These are phyloP conservation scores for Musa beccarii DNA, from an alignment of 176 grass and related monocot genomes.

Conservation along the genomic window DNA sequence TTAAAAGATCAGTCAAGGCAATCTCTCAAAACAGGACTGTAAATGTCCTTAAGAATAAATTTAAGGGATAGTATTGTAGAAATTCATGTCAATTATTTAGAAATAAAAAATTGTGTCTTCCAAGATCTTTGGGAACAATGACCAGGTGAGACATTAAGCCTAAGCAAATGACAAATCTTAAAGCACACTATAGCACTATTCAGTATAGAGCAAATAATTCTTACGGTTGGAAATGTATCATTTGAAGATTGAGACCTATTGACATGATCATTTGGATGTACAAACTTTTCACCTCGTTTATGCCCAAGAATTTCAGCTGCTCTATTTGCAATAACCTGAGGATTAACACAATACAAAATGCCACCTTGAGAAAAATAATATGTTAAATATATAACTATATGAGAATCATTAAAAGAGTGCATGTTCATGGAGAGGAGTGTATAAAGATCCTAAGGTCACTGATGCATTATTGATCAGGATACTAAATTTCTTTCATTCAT, in stretches of 20 bases:
- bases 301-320: slow-evolving; percentile 96
- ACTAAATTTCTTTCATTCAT: too few relatives aligned
- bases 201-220: background rate
- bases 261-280: slow-evolving; percentile 98
- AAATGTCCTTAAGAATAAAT: too few relatives aligned
- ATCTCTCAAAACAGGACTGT: background rate
- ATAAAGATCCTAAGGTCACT: too few relatives aligned
- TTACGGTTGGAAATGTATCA: slow-evolving; percentile 99
- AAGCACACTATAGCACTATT: background rate
- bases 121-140: too few relatives aligned
- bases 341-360: slow-evolving; percentile 15
- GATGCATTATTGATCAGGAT: too few relatives aligned
- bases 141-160: background rate
- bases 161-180: background rate
- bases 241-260: slow-evolving; percentile 97
- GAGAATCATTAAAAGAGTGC: background rate
- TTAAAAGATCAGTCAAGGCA: background rate
- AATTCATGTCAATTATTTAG: too few relatives aligned
- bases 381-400: background rate
- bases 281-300: slow-evolving; percentile 73
- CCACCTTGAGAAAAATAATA: slow-evolving; percentile 17
- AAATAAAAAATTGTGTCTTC: too few relatives aligned
- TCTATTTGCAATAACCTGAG: slow-evolving; percentile 91
- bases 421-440: too few relatives aligned
- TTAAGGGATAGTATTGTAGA: too few relatives aligned